phyloP scores from a whole-genome alignment of 805 yeast species.

The Diddensiella caesifluorescens region DNA sequence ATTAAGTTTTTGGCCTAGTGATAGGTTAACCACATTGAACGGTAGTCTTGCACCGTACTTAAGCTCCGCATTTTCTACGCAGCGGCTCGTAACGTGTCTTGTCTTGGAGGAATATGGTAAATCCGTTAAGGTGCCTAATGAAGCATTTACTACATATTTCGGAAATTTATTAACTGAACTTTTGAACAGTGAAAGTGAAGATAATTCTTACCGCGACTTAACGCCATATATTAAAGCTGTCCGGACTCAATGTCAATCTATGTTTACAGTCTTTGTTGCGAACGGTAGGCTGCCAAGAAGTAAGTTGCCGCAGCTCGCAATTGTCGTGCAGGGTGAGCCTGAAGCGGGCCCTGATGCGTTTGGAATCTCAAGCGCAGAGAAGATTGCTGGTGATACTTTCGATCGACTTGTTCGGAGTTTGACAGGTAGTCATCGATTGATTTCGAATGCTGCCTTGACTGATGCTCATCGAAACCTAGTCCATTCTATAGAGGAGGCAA shows the following conservation, averaged over 20 bases:
- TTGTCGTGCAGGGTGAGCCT: constrained; percentile 87
- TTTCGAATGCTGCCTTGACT: constrained; percentile 66
- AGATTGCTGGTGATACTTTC: constrained; percentile 57
- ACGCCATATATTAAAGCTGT: constrained; percentile 82
- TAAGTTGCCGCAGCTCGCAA: constrained; percentile 76
- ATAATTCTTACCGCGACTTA: constrained; percentile 64
- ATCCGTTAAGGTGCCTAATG: constrained; percentile 5
- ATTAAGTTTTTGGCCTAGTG: constrained; percentile 22
- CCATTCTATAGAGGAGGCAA: constrained; percentile 65
- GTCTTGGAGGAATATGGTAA: constrained; percentile 58
- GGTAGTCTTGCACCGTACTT: constrained; percentile 35
- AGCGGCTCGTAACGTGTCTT: constrained; percentile 64
- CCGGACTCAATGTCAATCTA: constrained; percentile 79
- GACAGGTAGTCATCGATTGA: constrained; percentile 63
- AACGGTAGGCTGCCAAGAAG: constrained; percentile 66
- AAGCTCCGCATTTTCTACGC: constrained; percentile 68
- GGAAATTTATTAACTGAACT: constrained; percentile 15
- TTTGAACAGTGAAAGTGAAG: constrained; percentile 12
- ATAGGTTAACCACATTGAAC: constrained; percentile 15
- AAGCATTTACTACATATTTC: constrained; percentile 13
- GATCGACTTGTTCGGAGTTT: constrained; percentile 58
- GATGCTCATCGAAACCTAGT: constrained; percentile 68
- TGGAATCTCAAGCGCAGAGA: constrained; percentile 69
- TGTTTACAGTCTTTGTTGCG: constrained; percentile 71
- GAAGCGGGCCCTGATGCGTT: constrained; percentile 95